Conservation (phyloP, 2,329 filamentous ascomycete species). For the Botrytis elliptica region DNA sequence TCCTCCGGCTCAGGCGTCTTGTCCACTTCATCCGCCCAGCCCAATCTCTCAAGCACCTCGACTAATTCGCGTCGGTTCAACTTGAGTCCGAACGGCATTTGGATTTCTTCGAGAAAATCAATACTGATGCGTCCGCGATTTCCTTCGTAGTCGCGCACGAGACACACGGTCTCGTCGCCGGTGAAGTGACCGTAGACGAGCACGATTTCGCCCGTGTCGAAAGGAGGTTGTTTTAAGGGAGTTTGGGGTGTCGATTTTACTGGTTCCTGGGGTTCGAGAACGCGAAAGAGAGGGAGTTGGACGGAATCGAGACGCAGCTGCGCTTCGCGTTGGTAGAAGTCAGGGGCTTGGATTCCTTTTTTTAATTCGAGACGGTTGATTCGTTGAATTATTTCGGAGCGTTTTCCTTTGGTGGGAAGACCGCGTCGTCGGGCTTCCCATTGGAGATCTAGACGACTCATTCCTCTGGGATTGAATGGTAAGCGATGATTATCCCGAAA, state of each 20-base stretch:
- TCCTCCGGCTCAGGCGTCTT: neutral
- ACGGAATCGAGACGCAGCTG: neutral
- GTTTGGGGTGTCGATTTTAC: neutral
- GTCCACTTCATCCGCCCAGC: constrained; percentile 7
- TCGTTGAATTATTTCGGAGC: neutral
- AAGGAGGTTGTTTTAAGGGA: neutral
- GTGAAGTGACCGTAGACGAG: neutral
- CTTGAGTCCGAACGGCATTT: constrained; percentile 11
- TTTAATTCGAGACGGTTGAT: neutral
- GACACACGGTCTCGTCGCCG: neutral
- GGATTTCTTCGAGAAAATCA: neutral
- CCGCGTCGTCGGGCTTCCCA: constrained; percentile 5
- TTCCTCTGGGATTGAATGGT: constrained; percentile 1
- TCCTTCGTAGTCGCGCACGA: constrained; percentile 13
- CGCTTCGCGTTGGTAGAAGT: neutral
- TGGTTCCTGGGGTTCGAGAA: neutral
- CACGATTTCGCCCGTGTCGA: neutral
- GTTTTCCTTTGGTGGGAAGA: neutral
- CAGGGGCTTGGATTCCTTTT: neutral
- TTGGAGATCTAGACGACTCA: constrained; percentile 9
- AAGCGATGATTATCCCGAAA: neutral
- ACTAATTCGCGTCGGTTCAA: neutral
- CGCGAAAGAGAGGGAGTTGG: neutral
- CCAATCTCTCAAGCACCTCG: neutral
- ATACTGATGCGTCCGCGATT: neutral